A percentile compares a stretch with the other conserved stretches of the same genome.
Conservation (phyloP, 768 basidiomycete genomes). For the Phylloporus rhodoxanthus region DNA sequence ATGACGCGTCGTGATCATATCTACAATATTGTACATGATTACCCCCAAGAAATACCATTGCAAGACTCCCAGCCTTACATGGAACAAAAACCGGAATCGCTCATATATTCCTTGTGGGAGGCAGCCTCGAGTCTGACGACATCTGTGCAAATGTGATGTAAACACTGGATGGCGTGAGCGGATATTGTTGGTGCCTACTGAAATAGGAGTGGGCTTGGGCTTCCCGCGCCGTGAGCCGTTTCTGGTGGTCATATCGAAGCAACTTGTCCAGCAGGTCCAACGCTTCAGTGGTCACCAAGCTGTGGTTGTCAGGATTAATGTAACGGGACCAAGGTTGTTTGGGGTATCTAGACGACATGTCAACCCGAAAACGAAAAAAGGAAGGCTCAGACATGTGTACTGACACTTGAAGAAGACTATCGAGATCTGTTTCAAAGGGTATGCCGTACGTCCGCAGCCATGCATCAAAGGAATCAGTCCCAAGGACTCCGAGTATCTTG, state of each 20-base stretch:
- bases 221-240: conserved; percentile 61
- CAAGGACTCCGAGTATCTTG: conserved; percentile 62
- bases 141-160: conserved; percentile 33
- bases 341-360: conserved; percentile 39
- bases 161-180: conserved; percentile 13
- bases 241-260: conserved; percentile 63
- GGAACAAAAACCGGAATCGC: conserved; percentile 46
- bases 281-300: conserved; percentile 54
- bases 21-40: conserved; percentile 5
- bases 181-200: conserved; percentile 34
- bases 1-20: conserved; percentile 11
- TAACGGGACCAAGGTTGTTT: conserved; percentile 63
- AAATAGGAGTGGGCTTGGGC: conserved; percentile 65
- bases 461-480: conserved; percentile 58
- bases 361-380: not conserved
- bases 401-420: conserved; percentile 47
- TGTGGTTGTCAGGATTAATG: conserved; percentile 52
- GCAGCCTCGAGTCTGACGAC: conserved; percentile 44
- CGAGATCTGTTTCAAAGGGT: conserved; percentile 58
- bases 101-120: conserved; percentile 41
- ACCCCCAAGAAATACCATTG: conserved; percentile 5
- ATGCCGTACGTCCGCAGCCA: conserved; percentile 60
- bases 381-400: conserved; percentile 10
- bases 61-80: conserved; percentile 21
- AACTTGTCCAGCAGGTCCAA: conserved; percentile 63